A percentile compares a stretch with the other conserved stretches of the same genome.
Evolutionary conservation across 768 basidiomycete genomes (phyloP).

Genomic region (Sporobolomyces phaffii): DNA sequence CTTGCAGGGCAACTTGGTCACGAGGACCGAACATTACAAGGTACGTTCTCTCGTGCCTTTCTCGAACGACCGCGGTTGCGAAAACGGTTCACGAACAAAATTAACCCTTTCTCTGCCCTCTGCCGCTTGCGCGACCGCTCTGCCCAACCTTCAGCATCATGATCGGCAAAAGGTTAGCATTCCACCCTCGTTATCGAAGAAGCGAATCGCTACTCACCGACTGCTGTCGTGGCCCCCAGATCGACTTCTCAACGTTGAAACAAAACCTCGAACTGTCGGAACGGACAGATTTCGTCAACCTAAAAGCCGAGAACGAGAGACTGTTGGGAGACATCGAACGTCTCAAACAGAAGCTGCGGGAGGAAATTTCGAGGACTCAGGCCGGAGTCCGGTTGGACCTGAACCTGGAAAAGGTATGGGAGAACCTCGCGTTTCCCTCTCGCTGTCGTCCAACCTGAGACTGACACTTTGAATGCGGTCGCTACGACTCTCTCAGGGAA

Average conservation of each 20-base stretch:
- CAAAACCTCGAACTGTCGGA: slow-evolving; percentile 84
- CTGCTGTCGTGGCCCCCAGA: slow-evolving; percentile 45
- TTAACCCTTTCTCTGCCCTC: too few species aligned
- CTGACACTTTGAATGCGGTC: too few species aligned
- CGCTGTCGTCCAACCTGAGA: too few species aligned
- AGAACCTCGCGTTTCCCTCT: background rate
- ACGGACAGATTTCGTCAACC: slow-evolving; percentile 90
- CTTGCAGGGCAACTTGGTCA: slow-evolving; percentile 94
- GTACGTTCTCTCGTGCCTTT: slow-evolving; percentile 52
- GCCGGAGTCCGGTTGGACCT: slow-evolving; percentile 88
- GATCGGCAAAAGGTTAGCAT: slow-evolving; percentile 69
- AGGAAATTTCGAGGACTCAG: slow-evolving; percentile 86
- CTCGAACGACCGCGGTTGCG: too few species aligned
- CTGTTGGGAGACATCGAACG: slow-evolving; percentile 84
- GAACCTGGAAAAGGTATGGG: slow-evolving; percentile 74
- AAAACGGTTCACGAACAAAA: too few species aligned
- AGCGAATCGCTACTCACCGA: background rate
- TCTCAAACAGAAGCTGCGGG: slow-evolving; percentile 83
- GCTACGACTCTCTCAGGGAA: slow-evolving; percentile 51
- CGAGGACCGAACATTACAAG: slow-evolving; percentile 93
- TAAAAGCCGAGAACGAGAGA: slow-evolving; percentile 96
- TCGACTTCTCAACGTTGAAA: slow-evolving; percentile 83
- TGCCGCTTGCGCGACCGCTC: background rate
- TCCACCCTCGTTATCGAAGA: background rate
- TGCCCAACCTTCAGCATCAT: slow-evolving; percentile 57